phyloP scores from a whole-genome alignment of 306 rosid species.

The Heteromeles arbutifolia region DNA sequence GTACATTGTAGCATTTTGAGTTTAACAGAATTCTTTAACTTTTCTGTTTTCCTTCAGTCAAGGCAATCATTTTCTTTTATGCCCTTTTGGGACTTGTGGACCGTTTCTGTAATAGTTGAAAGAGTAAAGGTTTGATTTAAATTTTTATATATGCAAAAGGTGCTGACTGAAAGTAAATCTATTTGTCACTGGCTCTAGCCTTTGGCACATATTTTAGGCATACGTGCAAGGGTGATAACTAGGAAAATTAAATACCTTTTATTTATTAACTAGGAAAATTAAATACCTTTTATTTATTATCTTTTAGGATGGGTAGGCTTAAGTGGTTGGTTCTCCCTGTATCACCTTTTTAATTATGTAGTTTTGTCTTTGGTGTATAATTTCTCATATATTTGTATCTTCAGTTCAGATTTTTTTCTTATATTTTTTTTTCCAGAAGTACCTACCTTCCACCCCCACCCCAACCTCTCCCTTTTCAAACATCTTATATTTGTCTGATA shows the following conservation, averaged over 20 bases:
- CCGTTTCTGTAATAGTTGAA: background rate
- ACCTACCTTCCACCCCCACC: background rate
- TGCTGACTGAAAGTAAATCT: background rate
- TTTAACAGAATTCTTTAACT: background rate
- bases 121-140: background rate
- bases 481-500: conserved; percentile 15
- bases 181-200: background rate
- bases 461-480: background rate
- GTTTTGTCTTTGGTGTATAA: background rate
- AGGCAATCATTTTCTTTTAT: background rate
- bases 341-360: background rate
- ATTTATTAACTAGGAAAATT: background rate
- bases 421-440: background rate
- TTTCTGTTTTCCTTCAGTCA: background rate
- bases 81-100: background rate
- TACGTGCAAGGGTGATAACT: background rate
- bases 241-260: background rate
- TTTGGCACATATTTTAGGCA: background rate
- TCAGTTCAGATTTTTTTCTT: background rate
- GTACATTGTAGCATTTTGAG: background rate
- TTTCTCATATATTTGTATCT: background rate
- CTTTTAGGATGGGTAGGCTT: background rate
- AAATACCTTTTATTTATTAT: background rate
- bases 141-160: background rate
- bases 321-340: background rate